Percentiles rank a stretch among this genome's conserved stretches.
phyloP scores from a whole-genome alignment of 2,329 filamentous ascomycete species.

The Paramyrothecium roridum region DNA sequence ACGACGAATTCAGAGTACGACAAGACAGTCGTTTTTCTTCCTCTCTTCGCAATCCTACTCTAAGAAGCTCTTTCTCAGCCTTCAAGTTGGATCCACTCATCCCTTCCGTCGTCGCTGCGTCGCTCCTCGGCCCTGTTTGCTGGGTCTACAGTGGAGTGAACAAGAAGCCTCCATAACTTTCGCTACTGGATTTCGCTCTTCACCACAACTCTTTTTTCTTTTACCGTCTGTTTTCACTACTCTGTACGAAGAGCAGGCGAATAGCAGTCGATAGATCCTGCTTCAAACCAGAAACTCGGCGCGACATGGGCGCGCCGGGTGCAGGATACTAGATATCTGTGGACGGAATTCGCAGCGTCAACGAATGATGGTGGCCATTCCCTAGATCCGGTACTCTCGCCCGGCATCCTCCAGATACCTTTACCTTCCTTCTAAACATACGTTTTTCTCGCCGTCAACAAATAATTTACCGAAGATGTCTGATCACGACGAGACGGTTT shows the following conservation, averaged over 20 bases:
- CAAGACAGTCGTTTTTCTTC: no score
- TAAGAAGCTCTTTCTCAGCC: slow-evolving; percentile 41
- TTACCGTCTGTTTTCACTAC: background rate
- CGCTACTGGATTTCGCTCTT: slow-evolving; percentile 14
- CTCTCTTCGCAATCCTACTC: no score
- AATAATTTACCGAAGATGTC: slow-evolving; percentile 51
- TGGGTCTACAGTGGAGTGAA: slow-evolving; percentile 96
- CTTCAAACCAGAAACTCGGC: background rate
- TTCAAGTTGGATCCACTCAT: slow-evolving; percentile 93
- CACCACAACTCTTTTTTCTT: background rate
- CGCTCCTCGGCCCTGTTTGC: slow-evolving; percentile 87
- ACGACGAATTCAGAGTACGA: background rate
- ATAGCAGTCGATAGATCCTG: slow-evolving; percentile 30
- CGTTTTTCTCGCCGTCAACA: background rate
- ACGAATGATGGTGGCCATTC: background rate
- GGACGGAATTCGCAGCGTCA: background rate
- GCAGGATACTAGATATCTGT: background rate
- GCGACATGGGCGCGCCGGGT: background rate
- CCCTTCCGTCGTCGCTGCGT: slow-evolving; percentile 69
- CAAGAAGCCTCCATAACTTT: slow-evolving; percentile 94
- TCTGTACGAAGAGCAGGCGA: slow-evolving; percentile 1
- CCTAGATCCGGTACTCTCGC: background rate
- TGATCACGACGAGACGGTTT: slow-evolving; percentile 57
- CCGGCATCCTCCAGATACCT: slow-evolving; percentile 5
- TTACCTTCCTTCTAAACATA: slow-evolving; percentile 2